phyloP scores from a whole-genome alignment of 2,329 filamentous ascomycete genomes.

The Gaeumannomyces tritici region DNA sequence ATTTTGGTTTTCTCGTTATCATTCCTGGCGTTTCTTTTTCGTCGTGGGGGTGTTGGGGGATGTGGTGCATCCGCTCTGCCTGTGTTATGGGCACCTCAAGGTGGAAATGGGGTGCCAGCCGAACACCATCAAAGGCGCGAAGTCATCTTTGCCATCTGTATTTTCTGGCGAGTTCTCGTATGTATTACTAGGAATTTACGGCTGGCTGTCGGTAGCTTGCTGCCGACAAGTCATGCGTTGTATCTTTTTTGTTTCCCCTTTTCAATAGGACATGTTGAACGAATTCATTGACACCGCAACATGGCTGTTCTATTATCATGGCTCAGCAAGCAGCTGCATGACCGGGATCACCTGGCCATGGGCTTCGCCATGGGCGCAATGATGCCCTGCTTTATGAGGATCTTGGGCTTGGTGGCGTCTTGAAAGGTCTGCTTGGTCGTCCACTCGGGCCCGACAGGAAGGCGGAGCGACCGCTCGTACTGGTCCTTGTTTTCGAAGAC shows the following conservation, averaged over 20 bases:
- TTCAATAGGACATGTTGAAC: background rate
- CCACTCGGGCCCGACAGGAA: constrained; percentile 92
- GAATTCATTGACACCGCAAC: background rate
- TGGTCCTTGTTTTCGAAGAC: constrained; percentile 81
- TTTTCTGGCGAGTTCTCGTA: background rate
- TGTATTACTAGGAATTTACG: background rate
- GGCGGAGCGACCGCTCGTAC: constrained; percentile 78
- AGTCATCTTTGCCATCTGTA: background rate
- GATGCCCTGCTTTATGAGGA: constrained; percentile 84
- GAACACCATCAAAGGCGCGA: background rate
- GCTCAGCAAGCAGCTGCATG: constrained; percentile 11
- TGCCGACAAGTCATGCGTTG: background rate
- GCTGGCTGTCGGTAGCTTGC: background rate
- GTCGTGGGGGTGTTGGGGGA: background rate
- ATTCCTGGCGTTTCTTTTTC: background rate
- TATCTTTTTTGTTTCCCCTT: background rate
- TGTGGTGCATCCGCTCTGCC: background rate
- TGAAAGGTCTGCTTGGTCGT: constrained; percentile 94
- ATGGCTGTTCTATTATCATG: background rate
- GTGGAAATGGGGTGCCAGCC: background rate
- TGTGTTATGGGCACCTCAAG: background rate
- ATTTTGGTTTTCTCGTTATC: background rate
- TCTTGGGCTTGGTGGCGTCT: constrained; percentile 75
- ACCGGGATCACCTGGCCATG: constrained; percentile 12
- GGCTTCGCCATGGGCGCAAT: constrained; percentile 84